Base-by-base conservation (phyloP, 441 rosid species). In the Erodium trifolium region DNA sequence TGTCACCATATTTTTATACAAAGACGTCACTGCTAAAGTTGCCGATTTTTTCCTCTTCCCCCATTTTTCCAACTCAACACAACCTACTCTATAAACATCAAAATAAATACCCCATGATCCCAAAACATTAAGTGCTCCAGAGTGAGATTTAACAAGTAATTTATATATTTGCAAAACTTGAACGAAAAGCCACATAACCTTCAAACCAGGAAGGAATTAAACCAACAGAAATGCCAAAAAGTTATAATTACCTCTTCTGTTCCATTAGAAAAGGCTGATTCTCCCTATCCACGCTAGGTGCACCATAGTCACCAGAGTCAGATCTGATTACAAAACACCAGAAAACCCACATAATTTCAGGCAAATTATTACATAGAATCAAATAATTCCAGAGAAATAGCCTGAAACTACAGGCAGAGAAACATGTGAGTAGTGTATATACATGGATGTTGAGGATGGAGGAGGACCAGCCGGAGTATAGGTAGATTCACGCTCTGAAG, bases 401-500 rank as follows among this genome's bases (percentile, higher is more conserved):
- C 0, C 16, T 5, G 31, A 10, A 49, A 18, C 10, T 5, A 41
- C 10, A 41, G 45, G 2, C 2, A 27, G 31, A 27, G 31, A 27
- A 27, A 27, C 31, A 41, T 23, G 13, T 23, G 29, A 6, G 35
- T 63, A 29, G 11, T 51, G 29, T 29, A 4, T 59, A 68, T 74
- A 81, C 81, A 66, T 57, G 34, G 82, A 35, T 11, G 77, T 70
- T 55, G 83, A 76, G 49, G 83, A 69, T 18, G 82, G 80, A 64
- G 77, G 73, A 51, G 75, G 31, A 6, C 9, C 69, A 65, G 87
- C 75, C 3, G 92, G 90, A 10, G 86, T 78, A 71, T 78, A 87
- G 55, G 83, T 76, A 53, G 88, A 85, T 75, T 87, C 93, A 12
- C 86, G 84, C 71, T 86, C 93, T 0, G 88, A 80, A 51, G 90